Evolutionary conservation across 352 stramenopile species (phyloP), one percentile per base, ranked within the genome.

Genomic region (Peronosclerospora sorghi): DNA sequence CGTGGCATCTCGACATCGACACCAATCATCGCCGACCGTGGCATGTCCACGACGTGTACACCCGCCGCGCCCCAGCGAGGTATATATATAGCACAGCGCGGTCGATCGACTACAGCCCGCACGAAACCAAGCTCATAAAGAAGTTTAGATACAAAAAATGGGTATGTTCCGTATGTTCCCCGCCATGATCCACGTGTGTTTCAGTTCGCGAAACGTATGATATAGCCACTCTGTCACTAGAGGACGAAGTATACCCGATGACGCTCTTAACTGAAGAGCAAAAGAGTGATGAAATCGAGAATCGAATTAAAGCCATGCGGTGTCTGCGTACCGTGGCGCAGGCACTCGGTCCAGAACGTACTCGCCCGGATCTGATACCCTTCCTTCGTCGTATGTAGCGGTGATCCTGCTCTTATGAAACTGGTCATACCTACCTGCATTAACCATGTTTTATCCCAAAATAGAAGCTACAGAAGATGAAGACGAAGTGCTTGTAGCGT

Each of bases 271-370:
- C 79, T 36, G 81, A 89, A 51, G 87, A 97, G 64, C 64, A 96
- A 45, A 87, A 91, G 63, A 87, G 69, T 50, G 83, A 94, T 44
- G 88, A 93, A 53, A 79, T 91, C 23, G 89, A 96, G 65, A 94
- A 78, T 10, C 81, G 88, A 40, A 92, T 97, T 56, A 94, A 96
- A 55, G 84, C 86, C 39, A 97, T 97, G 86, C 85, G 90, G 10
- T 82, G 86, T 26, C 68, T 97, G 32, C 73, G 74, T 26, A 90
- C 94, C 5, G 88, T 97, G 21, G 87, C 83, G 7, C 82, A 92
- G 62, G 89, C 89, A 21, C 81, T 97, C 20, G 89, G 88, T 6
- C 55, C 72, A 0, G 81, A 96, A 18, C 71, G 73, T 40, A 92
- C 79, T 32, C 70, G 85, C 34, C 56, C 53, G 2, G 80, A 93